Evolutionary conservation across 1,139 yeast species (phyloP).

Genomic region (Debaryomyces udenii): DNA sequence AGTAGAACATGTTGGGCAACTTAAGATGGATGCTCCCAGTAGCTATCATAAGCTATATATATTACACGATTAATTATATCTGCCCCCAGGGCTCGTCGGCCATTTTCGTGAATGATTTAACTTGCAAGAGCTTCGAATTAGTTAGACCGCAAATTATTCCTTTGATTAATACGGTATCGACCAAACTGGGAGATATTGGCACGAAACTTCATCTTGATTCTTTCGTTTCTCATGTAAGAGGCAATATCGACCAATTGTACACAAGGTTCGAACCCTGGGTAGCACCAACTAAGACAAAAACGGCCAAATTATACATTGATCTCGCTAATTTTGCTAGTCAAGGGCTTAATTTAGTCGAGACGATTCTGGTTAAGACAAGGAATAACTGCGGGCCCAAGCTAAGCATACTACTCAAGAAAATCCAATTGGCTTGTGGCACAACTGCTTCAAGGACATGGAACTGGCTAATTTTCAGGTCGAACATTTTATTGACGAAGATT

Average conservation of each 20-base stretch:
- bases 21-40: slow-evolving; percentile 10
- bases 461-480: slow-evolving; percentile 1
- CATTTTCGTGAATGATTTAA: slow-evolving; percentile 7
- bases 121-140: slow-evolving; percentile 8
- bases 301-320: not conserved
- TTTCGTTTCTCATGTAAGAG: not conserved
- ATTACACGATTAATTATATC: slow-evolving; percentile 9
- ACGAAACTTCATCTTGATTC: slow-evolving; percentile 3
- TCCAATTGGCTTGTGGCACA: not conserved
- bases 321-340: not conserved
- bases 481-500: slow-evolving; percentile 1
- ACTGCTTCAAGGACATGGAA: not conserved
- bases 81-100: slow-evolving; percentile 6
- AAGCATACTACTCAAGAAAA: not conserved
- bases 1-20: slow-evolving; percentile 4
- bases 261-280: not conserved
- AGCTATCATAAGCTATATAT: slow-evolving; percentile 10
- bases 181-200: slow-evolving; percentile 4
- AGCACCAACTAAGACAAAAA: not conserved
- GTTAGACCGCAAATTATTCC: slow-evolving; percentile 7
- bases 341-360: not conserved
- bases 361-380: not conserved
- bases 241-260: not conserved
- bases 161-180: not conserved
- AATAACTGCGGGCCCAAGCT: not conserved